Evolutionary conservation across 257 asterid genomes (phyloP).

Genomic region (Lithospermum erythrorhizon): DNA sequence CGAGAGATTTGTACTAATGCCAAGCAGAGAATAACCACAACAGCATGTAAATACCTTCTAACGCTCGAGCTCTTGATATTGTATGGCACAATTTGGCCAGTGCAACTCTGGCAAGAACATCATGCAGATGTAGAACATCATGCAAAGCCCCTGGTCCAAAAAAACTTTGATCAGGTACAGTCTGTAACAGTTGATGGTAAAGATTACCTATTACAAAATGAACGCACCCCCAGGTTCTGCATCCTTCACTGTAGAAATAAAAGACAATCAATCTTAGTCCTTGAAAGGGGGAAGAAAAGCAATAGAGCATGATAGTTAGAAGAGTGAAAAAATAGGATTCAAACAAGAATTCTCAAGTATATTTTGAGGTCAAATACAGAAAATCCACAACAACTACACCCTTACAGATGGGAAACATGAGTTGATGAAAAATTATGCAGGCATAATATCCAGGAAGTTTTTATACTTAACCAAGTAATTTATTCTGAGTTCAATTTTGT

Average conservation of each 20-base stretch:
- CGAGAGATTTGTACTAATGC: background rate
- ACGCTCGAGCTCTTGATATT: constrained; percentile 79
- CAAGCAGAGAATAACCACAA: background rate
- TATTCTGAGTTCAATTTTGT: no score
- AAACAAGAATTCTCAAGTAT: no score
- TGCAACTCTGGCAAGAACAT: constrained; percentile 98
- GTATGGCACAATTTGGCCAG: constrained; percentile 89
- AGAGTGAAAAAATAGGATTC: no score
- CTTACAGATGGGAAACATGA: no score
- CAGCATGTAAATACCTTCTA: constrained; percentile 50
- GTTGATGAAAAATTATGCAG: no score
- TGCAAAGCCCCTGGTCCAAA: constrained; percentile 80
- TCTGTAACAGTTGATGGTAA: background rate
- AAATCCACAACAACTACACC: no score
- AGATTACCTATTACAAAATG: background rate
- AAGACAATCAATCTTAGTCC: background rate
- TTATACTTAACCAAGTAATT: no score
- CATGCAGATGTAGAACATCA: constrained; percentile 96
- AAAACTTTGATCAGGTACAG: constrained; percentile 22
- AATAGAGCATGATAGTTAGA: no score
- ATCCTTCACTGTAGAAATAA: constrained; percentile 61
- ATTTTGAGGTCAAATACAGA: no score
- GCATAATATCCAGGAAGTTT: no score
- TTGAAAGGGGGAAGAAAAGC: no score
- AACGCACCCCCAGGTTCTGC: constrained; percentile 85